A percentile compares a stretch with the other conserved stretches of the same genome.
Conservation (phyloP, 306 rosid genomes). For the Boehmeria nivea region DNA sequence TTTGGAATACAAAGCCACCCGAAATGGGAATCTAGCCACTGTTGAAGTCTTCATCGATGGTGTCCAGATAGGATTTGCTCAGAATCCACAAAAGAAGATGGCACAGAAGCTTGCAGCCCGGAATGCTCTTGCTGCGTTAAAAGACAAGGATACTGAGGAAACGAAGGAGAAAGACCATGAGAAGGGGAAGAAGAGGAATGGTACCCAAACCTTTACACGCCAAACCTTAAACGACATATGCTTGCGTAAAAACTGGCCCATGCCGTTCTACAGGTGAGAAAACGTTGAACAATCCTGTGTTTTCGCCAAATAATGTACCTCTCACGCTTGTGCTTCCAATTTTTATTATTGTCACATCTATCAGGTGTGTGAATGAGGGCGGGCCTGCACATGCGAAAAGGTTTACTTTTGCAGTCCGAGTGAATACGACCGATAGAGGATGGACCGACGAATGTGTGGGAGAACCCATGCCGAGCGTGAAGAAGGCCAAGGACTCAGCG, state of each 20-base stretch:
- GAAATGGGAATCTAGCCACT: slow-evolving; percentile 87
- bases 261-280: slow-evolving; percentile 80
- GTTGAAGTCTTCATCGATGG: slow-evolving; percentile 96
- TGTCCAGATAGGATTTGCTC: slow-evolving; percentile 76
- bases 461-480: slow-evolving; percentile 99
- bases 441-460: slow-evolving; percentile 95
- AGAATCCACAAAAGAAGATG: slow-evolving; percentile 97
- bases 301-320: too few relatives aligned
- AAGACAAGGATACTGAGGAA: slow-evolving; percentile 71
- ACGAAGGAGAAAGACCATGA: slow-evolving; percentile 48
- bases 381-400: slow-evolving; percentile 99
- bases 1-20: slow-evolving; percentile 82
- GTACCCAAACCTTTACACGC: slow-evolving; percentile 84
- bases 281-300: too few relatives aligned
- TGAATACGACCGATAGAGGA: slow-evolving; percentile 80
- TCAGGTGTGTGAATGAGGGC: slow-evolving; percentile 94
- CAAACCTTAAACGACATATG: slow-evolving; percentile 92
- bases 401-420: slow-evolving; percentile 91
- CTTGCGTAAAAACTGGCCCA: slow-evolving; percentile 93
- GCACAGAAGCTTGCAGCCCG: slow-evolving; percentile 98
- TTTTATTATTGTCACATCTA: too few relatives aligned
- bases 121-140: slow-evolving; percentile 84
- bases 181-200: slow-evolving; percentile 62
- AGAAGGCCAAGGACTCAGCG: slow-evolving; percentile 96
- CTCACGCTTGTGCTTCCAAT: too few relatives aligned